These are phyloP conservation scores for Suillus plorans DNA, from an alignment of 768 basidiomycete genomes.

Conservation along the genomic window DNA sequence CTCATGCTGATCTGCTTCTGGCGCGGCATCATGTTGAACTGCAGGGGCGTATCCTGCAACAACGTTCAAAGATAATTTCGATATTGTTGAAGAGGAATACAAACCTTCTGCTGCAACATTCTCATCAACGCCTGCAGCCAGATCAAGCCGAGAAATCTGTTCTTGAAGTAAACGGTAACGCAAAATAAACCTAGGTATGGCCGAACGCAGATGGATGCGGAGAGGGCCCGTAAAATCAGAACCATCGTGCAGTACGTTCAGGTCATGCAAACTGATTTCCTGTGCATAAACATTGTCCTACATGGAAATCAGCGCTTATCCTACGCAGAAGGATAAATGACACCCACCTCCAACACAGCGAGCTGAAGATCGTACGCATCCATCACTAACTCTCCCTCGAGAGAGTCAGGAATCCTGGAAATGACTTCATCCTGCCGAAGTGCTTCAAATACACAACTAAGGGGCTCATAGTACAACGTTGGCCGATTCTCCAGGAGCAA, in stretches of 20 bases:
- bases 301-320: conserved; percentile 8
- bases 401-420: conserved; percentile 42
- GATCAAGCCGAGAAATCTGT: conserved; percentile 44
- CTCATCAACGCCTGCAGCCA: conserved; percentile 18
- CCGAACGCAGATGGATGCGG: conserved; percentile 51
- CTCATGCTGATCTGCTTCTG: conserved; percentile 5
- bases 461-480: conserved; percentile 75
- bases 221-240: conserved; percentile 62
- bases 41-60: not conserved
- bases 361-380: conserved; percentile 73
- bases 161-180: conserved; percentile 67
- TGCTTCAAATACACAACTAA: conserved; percentile 69
- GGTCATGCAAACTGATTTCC: conserved; percentile 70
- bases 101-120: conserved; percentile 23
- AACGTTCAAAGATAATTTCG: not conserved
- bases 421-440: conserved; percentile 63
- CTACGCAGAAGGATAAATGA: not conserved
- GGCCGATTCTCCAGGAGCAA: conserved; percentile 63
- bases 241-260: conserved; percentile 69
- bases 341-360: conserved; percentile 59
- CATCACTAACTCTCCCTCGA: conserved; percentile 63
- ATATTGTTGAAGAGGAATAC: not conserved
- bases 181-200: conserved; percentile 59
- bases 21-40: conserved; percentile 9
- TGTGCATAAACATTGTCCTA: conserved; percentile 72